Conservation (phyloP, 352 stramenopile species). For the Globisporangium takayamanum region DNA sequence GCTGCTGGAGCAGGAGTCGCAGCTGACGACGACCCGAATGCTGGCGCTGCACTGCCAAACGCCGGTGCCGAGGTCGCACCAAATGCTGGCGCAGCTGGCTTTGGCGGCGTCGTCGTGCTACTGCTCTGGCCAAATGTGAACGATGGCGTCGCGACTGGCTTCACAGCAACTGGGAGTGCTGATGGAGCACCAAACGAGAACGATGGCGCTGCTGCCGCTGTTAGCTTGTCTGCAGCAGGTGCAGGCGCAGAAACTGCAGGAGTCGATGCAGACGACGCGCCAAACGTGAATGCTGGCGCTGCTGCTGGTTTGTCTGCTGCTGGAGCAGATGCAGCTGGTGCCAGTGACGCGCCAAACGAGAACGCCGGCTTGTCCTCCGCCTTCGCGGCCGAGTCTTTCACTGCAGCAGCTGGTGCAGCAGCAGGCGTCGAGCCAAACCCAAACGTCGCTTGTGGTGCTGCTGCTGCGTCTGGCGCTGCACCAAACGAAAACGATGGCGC, state of each 20-base stretch:
- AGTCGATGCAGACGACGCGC: constrained; percentile 14
- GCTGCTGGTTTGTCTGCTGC: constrained; percentile 13
- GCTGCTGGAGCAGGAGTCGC: constrained; percentile 6
- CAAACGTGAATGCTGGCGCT: constrained; percentile 29
- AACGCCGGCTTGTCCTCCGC: constrained; percentile 22
- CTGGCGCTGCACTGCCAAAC: constrained; percentile 1
- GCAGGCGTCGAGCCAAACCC: constrained; percentile 8
- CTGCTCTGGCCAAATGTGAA: constrained; percentile 10
- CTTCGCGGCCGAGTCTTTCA: constrained; percentile 6
- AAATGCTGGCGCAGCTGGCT: constrained; percentile 1
- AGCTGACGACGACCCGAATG: constrained; percentile 1
- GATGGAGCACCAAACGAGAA: constrained; percentile 2
- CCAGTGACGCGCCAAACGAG: constrained; percentile 27
- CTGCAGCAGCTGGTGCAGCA: background rate
- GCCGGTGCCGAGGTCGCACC: constrained; percentile 14
- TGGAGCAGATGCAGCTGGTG: constrained; percentile 2
- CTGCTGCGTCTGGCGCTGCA: constrained; percentile 12
- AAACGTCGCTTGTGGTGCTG: constrained; percentile 18
- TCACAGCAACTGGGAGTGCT: constrained; percentile 4
- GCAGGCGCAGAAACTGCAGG: background rate
- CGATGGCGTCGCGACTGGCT: constrained; percentile 15
- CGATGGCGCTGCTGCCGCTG: constrained; percentile 1
- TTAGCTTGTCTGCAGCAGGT: background rate
- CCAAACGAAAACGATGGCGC: constrained; percentile 23
- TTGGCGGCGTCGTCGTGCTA: constrained; percentile 1